Base-by-base conservation (phyloP, 805 yeast genomes). In the Kodamaea kakaduensis region DNA sequence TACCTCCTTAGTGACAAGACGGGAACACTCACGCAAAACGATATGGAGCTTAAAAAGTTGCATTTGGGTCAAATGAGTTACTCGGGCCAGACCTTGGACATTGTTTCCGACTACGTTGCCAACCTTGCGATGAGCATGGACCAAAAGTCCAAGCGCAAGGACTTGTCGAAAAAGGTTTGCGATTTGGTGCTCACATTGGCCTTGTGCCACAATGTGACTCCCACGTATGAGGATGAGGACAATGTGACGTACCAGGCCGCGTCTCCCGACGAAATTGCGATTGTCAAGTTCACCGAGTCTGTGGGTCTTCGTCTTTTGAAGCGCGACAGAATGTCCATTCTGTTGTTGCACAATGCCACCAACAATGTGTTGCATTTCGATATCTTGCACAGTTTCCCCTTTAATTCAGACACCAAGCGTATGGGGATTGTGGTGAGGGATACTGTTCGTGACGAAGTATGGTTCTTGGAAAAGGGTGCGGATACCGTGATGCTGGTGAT, bases 201-300 rank as follows among this genome's bases (percentile, higher is more conserved):
- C 0, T 65, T 90, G n/a, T 93, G 99, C 58, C 99, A 93, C 58
- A 88, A 88, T 47, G 99, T 93, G 18, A 94, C 98, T 0, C 99
- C 99, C 1, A 79, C 95, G 0, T 75, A 79, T 45, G 71, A 67
- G 23, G 58, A 60, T 10, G 93, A 82, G 38, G 85, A 81, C 44
- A 23, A 35, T 22, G 53, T 64, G 5, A 74, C 87, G 2, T 93
- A 89, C 56, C 99, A 93, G 61, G 98, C 98, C 0, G 97, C 97
- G 0, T 89, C 97, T 0, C 99, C 99, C 0, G 99, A 93, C 65
- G 99, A 93, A 56, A 80, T 93, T 47, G 98, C 99, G 18, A 93
- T 93, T 44, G 97, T 93, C 13, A 82, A 82, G 51, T 93, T 87
- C 63, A 85, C 96, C 1, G 94, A 87, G 44, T 56, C 67, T 2